A percentile compares a stretch with the other conserved stretches of the same genome.
Evolutionary conservation across 2,329 filamentous ascomycete genomes (phyloP).

Genomic region (Alternaria ethzedia): DNA sequence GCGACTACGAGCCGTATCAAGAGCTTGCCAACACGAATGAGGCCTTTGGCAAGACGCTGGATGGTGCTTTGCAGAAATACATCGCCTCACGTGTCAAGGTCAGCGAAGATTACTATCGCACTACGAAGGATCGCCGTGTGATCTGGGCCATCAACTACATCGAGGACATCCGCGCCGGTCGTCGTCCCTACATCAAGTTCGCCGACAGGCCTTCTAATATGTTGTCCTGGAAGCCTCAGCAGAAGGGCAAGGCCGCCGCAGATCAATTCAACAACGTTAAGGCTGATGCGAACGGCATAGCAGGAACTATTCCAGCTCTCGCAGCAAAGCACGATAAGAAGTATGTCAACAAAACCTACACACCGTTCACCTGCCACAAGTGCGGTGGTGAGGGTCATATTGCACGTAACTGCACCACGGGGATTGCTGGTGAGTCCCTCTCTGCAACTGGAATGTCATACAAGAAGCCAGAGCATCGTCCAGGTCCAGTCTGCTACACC

Average conservation of each 20-base stretch:
- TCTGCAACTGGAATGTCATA: neutral
- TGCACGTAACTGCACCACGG: neutral
- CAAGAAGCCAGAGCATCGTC: neutral
- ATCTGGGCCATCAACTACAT: constrained; percentile 7
- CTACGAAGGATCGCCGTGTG: neutral
- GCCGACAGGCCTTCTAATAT: neutral
- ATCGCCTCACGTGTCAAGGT: constrained; percentile 8
- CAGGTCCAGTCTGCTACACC: neutral
- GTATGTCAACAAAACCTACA: neutral
- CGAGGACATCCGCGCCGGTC: neutral
- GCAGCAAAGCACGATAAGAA: neutral
- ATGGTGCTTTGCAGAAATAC: constrained; percentile 1
- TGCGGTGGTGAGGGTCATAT: neutral
- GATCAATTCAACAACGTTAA: neutral
- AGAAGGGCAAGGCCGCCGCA: neutral
- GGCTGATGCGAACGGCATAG: neutral
- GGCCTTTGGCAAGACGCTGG: constrained; percentile 6
- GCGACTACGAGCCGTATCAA: constrained; percentile 20
- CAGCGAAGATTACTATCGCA: constrained; percentile 12
- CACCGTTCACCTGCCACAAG: neutral
- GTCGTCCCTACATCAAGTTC: neutral
- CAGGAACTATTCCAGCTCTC: neutral
- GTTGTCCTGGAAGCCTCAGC: neutral
- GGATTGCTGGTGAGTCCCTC: neutral
- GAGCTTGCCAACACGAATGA: constrained; percentile 3